Base-by-base conservation (phyloP, 2,329 filamentous ascomycete species). In the Nakataea oryzae region DNA sequence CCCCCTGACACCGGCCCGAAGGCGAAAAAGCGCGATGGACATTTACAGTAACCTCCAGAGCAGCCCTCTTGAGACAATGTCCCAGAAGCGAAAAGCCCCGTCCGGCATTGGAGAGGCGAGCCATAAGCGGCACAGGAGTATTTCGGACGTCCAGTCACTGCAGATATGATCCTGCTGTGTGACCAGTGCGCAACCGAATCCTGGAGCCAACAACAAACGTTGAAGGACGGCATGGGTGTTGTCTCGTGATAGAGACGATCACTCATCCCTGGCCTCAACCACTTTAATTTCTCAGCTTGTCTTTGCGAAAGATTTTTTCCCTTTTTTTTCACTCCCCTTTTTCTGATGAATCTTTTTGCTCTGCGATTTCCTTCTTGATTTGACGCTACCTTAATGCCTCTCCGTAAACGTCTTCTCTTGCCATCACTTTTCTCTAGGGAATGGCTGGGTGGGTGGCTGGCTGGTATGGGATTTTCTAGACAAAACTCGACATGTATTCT, bases 1-100 rank as follows among this genome's bases (percentile, higher is more conserved):
- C 2, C 86, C 87, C n/a, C 81, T 90, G 64, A 89, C 87, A 3
- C 87, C 87, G 1, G 77, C 84, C 58, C 82, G 87, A 60, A 83
- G 85, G 64, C 81, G 81, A 55, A 85, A 82, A 74, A 59, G 61
- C 24, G 72, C 41, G 63, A 65, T 63, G 60, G 65, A 63, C 54
- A 61, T 61, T 47, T 34, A 64, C 59, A 64, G 76, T 60, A 78
- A 80, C 62, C 66, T 76, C 47, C 69, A 75, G 50, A 78, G 78
- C 64, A 84, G 81, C 67, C 81, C 82, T 26, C 74, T 83, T 12
- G 78, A 80, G 30, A 70, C 73, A 3, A 66, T 75, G 29, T 76
- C 79, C 30, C 76, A 80, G 61, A 86, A 85, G 73, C 79, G 83
- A 64, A 86, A 85, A 71, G 81, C 81, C 30, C 77, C 80, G 3